Evolutionary conservation across 352 stramenopile genomes (phyloP).

Genomic region (Halophytophthora batemanensis): DNA sequence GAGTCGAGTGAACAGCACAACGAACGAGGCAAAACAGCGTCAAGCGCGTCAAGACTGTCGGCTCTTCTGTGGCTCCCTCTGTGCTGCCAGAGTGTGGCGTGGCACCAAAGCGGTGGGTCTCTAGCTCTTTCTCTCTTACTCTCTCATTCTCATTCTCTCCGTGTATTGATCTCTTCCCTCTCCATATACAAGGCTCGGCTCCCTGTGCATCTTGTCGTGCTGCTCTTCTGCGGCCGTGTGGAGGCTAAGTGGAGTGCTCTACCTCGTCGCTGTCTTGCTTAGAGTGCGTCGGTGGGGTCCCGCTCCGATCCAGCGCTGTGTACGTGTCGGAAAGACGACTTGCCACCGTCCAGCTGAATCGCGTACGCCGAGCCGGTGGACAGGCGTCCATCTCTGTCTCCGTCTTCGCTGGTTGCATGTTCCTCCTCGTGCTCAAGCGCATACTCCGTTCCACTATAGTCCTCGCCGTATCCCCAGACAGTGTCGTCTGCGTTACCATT

Average conservation of each 20-base stretch:
- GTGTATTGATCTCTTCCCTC: no score
- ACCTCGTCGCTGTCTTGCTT: constrained; percentile 14
- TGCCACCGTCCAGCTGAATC: constrained; percentile 40
- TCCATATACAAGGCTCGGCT: no score
- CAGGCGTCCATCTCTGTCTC: constrained; percentile 13
- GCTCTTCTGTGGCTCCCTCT: no score
- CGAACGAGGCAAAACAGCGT: no score
- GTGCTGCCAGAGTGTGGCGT: no score
- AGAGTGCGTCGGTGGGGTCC: constrained; percentile 18
- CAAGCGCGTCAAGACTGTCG: no score
- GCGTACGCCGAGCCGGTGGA: constrained; percentile 54
- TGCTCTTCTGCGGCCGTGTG: no score
- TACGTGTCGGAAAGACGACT: constrained; percentile 19
- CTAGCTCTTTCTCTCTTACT: no score
- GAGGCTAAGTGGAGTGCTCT: no score
- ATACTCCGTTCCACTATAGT: constrained; percentile 1
- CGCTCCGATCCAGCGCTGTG: constrained; percentile 12
- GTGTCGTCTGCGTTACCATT: neutral
- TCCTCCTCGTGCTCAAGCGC: constrained; percentile 10
- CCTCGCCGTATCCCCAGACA: constrained; percentile 12
- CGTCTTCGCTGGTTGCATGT: neutral
- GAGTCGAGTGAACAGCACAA: neutral
- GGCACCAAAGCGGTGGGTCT: no score
- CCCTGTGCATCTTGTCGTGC: no score
- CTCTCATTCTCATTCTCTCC: no score